phyloP scores from a whole-genome alignment of 768 basidiomycete species.

The Kwoniella mangroviensis region DNA sequence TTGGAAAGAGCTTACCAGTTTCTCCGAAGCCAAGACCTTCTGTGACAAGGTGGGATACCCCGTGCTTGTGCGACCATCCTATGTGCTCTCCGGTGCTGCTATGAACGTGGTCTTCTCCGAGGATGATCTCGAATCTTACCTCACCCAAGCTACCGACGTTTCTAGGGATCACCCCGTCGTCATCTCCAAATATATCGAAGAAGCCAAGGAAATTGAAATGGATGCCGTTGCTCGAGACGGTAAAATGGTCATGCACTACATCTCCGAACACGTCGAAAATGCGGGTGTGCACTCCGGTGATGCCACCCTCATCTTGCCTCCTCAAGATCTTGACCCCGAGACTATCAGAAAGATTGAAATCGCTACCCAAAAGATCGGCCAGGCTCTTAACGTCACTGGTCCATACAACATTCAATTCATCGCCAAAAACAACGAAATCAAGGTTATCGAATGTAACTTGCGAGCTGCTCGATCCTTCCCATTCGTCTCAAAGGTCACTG shows the following conservation, averaged over 20 bases:
- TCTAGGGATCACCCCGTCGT: conserved; percentile 96
- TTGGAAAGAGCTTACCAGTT: conserved; percentile 95
- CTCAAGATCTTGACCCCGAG: conserved; percentile 95
- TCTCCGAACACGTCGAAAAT: conserved; percentile 99
- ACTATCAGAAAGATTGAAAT: conserved; percentile 96
- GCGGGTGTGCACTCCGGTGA: conserved; percentile 99
- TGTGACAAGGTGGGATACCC: conserved; percentile 93
- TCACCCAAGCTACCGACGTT: conserved; percentile 92
- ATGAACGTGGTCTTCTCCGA: conserved; percentile 98
- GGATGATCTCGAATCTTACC: conserved; percentile 87
- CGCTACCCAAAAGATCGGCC: conserved; percentile 95
- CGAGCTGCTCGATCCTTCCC: conserved; percentile 98
- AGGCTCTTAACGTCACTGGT: conserved; percentile 95
- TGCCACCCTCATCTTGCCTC: conserved; percentile 95
- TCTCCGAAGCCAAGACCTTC: conserved; percentile 83
- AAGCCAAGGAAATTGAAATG: conserved; percentile 99
- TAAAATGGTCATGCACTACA: conserved; percentile 99
- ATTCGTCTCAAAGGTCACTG: conserved; percentile 98
- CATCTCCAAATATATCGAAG: conserved; percentile 98
- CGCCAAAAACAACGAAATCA: conserved; percentile 99
- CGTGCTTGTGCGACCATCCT: conserved; percentile 94
- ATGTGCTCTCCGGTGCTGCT: conserved; percentile 98
- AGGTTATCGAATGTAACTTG: conserved; percentile 99
- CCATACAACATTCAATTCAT: conserved; percentile 99
- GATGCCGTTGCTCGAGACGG: conserved; percentile 97